Percentiles rank a stretch among this genome's conserved stretches.
phyloP scores from a whole-genome alignment of 495 filamentous ascomycete species.

The Penicillium antarcticum region DNA sequence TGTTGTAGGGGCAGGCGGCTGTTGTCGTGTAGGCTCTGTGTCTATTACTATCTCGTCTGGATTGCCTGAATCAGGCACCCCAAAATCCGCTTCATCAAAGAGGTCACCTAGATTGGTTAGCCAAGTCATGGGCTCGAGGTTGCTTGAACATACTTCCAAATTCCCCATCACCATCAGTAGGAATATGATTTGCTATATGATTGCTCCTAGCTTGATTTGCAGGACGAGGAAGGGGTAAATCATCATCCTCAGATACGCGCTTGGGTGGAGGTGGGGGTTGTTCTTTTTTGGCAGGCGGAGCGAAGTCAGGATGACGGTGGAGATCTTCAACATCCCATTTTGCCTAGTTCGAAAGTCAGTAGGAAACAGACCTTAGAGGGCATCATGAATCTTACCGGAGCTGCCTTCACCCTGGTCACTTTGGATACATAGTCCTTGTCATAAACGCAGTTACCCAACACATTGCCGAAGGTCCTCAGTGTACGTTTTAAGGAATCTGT shows the following conservation, averaged over 20 bases:
- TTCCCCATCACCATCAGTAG: slow-evolving; percentile 48
- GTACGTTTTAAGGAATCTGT: slow-evolving; percentile 91
- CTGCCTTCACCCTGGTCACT: slow-evolving; percentile 76
- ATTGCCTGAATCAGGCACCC: slow-evolving; percentile 51
- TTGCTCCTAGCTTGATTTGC: slow-evolving; percentile 16
- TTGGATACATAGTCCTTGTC: slow-evolving; percentile 88
- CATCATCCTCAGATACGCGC: slow-evolving; percentile 31
- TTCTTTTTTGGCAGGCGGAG: slow-evolving; percentile 56
- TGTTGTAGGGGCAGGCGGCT: slow-evolving; percentile 28
- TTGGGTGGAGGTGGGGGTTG: slow-evolving; percentile 36
- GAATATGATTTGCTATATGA: slow-evolving; percentile 10
- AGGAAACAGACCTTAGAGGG: not conserved
- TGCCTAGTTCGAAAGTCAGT: slow-evolving; percentile 32
- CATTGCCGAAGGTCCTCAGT: slow-evolving; percentile 89
- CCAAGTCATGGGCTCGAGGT: not conserved
- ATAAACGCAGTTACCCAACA: slow-evolving; percentile 95
- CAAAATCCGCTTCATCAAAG: slow-evolving; percentile 74
- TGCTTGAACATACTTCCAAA: slow-evolving; percentile 58
- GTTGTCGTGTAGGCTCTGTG: slow-evolving; percentile 25
- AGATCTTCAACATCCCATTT: slow-evolving; percentile 74
- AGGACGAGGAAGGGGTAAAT: slow-evolving; percentile 35
- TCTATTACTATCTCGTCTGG: slow-evolving; percentile 60
- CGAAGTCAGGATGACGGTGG: slow-evolving; percentile 74
- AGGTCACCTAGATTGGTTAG: slow-evolving; percentile 49
- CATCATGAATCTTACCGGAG: slow-evolving; percentile 40